phyloP scores from a whole-genome alignment of 306 rosid species.

The Vicia faba region DNA sequence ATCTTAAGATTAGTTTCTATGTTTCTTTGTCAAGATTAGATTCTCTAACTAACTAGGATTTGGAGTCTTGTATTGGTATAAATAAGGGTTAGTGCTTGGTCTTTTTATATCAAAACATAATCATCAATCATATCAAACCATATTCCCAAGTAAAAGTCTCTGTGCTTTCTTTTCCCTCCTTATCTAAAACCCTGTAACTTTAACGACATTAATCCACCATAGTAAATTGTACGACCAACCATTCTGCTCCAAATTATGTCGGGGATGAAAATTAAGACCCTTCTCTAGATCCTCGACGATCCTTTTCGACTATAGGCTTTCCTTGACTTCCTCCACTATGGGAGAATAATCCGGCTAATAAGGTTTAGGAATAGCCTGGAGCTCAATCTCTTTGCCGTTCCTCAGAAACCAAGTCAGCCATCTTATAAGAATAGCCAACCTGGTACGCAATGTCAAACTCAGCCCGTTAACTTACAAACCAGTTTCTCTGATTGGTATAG shows the following conservation, averaged over 20 bases:
- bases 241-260: not conserved
- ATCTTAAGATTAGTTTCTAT: not conserved
- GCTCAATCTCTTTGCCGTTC: not conserved
- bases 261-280: not conserved
- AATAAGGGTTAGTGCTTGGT: conserved; percentile 1
- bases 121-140: not conserved
- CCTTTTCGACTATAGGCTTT: not conserved
- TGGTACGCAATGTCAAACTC: not conserved
- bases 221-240: not conserved
- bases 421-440: not conserved
- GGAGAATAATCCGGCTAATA: not conserved
- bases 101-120: not conserved
- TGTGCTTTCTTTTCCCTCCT: not conserved
- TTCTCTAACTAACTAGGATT: not conserved
- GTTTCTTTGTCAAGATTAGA: not conserved
- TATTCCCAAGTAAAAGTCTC: not conserved
- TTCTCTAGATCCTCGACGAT: not conserved
- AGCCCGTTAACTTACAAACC: not conserved
- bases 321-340: conserved; percentile 3
- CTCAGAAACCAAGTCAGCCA: not conserved
- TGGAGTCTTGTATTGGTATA: not conserved
- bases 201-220: not conserved
- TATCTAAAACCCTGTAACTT: not conserved
- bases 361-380: not conserved
- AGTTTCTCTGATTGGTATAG: not conserved